Evolutionary conservation across 768 basidiomycete species (phyloP).

Genomic region (Exidia glandulosa): DNA sequence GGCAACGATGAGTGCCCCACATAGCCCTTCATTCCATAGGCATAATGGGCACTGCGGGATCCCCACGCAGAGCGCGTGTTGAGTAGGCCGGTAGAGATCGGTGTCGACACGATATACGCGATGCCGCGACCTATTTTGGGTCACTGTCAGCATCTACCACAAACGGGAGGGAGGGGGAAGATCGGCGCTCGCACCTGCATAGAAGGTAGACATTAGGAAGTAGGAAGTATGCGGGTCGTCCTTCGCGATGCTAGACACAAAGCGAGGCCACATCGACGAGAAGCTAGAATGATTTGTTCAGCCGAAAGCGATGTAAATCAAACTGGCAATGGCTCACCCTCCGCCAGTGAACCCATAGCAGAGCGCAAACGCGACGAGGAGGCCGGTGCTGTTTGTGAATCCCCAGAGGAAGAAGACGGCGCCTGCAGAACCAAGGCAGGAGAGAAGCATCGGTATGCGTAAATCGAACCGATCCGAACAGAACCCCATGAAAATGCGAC

Average conservation of each 20-base stretch:
- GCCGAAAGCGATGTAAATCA: neutral
- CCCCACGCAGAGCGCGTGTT: neutral
- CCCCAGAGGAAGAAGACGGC: neutral
- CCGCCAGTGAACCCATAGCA: neutral
- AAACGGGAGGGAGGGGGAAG: neutral
- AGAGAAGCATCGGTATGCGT: neutral
- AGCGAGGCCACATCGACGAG: neutral
- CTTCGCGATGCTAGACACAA: neutral
- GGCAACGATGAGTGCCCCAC: neutral
- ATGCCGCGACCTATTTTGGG: neutral
- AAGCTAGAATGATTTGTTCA: neutral
- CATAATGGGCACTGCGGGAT: neutral
- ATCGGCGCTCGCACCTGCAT: neutral
- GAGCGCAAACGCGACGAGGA: neutral
- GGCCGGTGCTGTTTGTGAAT: neutral
- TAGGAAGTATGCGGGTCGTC: neutral
- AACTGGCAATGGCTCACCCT: neutral
- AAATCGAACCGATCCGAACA: neutral
- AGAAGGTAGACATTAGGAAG: neutral
- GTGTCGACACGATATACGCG: neutral
- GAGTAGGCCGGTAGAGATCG: neutral
- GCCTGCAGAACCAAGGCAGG: neutral
- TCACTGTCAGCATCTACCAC: neutral
- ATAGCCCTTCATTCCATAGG: neutral
- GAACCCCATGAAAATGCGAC: neutral